Conservation (phyloP, 257 asterid genomes). For the Penstemon eatonii region DNA sequence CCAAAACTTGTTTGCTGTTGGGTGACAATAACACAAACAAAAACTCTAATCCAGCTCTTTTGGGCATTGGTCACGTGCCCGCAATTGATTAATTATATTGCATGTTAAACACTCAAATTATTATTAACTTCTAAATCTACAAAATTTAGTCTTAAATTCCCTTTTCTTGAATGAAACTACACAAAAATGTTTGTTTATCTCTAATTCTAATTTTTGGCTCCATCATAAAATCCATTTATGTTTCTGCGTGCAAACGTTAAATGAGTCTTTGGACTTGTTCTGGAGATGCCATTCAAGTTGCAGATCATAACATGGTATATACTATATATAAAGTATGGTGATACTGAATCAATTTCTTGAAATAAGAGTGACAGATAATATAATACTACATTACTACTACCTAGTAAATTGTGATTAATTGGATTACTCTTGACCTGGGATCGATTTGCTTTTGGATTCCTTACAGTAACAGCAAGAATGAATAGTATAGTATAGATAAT, state of each 20-base stretch:
- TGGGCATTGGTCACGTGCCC: constrained; percentile 49
- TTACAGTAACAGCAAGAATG: constrained; percentile 4
- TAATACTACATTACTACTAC: background rate
- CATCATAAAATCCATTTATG: background rate
- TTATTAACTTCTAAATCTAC: constrained; percentile 11
- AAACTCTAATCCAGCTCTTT: constrained; percentile 34
- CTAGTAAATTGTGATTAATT: constrained; percentile 6
- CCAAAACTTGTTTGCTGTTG: constrained; percentile 47
- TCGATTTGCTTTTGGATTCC: constrained; percentile 25
- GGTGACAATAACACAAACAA: constrained; percentile 49
- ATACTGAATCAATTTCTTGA: constrained; percentile 25
- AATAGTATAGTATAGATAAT: background rate
- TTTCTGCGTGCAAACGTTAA: constrained; percentile 21
- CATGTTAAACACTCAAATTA: constrained; percentile 26
- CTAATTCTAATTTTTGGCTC: background rate
- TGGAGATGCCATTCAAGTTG: constrained; percentile 28
- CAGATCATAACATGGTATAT: constrained; percentile 17
- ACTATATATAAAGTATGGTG: constrained; percentile 11
- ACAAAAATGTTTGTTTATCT: constrained; percentile 7
- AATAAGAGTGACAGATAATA: constrained; percentile 4
- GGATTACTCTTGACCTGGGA: constrained; percentile 14
- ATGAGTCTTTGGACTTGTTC: constrained; percentile 36
- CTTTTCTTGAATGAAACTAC: constrained; percentile 1
- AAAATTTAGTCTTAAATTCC: constrained; percentile 25
- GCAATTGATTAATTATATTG: background rate